Evolutionary conservation across 441 rosid genomes (phyloP).

Genomic region (Omphalea diandra): DNA sequence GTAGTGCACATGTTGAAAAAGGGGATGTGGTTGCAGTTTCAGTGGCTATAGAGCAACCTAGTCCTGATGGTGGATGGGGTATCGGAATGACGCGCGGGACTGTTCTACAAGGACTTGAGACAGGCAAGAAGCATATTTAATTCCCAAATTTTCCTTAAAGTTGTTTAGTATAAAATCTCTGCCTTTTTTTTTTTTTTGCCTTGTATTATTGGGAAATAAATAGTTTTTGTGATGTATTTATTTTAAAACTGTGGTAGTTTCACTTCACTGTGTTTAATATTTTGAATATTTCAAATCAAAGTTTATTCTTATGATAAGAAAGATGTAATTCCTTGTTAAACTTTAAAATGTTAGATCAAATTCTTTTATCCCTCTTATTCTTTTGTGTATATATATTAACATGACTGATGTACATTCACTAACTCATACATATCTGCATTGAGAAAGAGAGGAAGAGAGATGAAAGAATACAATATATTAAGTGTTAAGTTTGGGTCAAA

Average conservation of each 20-base stretch:
- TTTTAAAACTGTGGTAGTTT: not conserved
- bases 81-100: constrained; percentile 88
- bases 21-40: constrained; percentile 94
- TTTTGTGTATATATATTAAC: not conserved
- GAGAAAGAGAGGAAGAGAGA: no score
- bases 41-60: constrained; percentile 78
- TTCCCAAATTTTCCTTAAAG: constrained; percentile 10
- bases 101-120: constrained; percentile 70
- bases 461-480: no score
- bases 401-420: not conserved
- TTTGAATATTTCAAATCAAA: not conserved
- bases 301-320: not conserved
- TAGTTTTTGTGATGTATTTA: not conserved
- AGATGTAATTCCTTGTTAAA: not conserved
- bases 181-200: not conserved
- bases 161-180: not conserved
- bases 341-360: not conserved
- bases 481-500: constrained; percentile 4
- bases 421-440: not conserved
- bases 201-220: not conserved
- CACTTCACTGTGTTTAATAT: not conserved
- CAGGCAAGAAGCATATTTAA: constrained; percentile 48
- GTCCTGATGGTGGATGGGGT: constrained; percentile 70
- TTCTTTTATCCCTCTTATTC: not conserved
- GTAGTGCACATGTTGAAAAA: constrained; percentile 94